Conservation (phyloP, 768 basidiomycete genomes). For the Naganishia randhawae region DNA sequence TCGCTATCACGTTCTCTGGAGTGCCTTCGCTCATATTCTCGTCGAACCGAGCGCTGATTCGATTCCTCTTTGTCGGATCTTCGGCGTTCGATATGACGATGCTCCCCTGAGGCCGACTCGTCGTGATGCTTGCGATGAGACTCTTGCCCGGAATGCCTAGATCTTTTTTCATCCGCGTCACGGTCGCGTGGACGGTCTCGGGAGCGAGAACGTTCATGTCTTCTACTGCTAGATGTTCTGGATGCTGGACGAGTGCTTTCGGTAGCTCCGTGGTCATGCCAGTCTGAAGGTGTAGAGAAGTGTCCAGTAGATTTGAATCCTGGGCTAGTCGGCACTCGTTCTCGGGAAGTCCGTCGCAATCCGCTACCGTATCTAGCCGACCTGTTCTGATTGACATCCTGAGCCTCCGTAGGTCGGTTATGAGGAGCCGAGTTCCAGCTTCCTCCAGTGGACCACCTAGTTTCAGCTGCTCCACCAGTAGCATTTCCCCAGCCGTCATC, state of each 20-base stretch:
- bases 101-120: background rate
- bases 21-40: background rate
- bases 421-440: background rate
- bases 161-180: background rate
- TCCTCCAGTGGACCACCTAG: background rate
- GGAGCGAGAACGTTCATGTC: background rate
- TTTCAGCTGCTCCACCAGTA: background rate
- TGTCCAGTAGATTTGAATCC: background rate
- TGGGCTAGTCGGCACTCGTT: background rate
- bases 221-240: background rate
- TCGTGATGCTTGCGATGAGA: background rate
- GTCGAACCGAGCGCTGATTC: background rate
- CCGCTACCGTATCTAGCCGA: background rate
- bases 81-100: background rate
- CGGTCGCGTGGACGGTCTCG: background rate
- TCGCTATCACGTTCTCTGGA: background rate
- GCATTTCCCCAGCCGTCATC: conserved; percentile 20
- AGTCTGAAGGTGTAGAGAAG: background rate
- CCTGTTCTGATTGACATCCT: no score
- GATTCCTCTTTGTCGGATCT: background rate
- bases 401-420: background rate
- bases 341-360: background rate
- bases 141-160: background rate
- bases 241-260: background rate
- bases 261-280: background rate